Evolutionary conservation across 2,329 filamentous ascomycete species (phyloP).

Genomic region (Elsinoe necatrix): DNA sequence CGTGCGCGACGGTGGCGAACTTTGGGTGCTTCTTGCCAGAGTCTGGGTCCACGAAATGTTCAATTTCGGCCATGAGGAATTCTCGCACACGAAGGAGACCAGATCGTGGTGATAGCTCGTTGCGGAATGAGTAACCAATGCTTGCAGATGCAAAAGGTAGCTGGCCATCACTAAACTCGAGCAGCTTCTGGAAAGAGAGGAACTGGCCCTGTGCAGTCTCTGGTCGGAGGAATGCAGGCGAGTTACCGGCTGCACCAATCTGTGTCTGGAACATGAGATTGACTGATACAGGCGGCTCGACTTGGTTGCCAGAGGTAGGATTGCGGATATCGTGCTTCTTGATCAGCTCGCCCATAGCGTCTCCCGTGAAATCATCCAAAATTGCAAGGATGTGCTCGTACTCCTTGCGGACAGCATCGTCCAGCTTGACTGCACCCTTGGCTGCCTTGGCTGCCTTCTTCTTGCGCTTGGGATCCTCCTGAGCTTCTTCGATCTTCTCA

Average conservation of each 20-base stretch:
- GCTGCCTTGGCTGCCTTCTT: constrained; percentile 65
- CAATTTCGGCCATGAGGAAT: constrained; percentile 98
- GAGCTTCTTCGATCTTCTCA: constrained; percentile 63
- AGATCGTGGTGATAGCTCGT: constrained; percentile 89
- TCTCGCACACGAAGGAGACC: constrained; percentile 91
- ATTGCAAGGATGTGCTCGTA: constrained; percentile 86
- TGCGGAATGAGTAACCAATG: constrained; percentile 96
- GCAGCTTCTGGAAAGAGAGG: constrained; percentile 89
- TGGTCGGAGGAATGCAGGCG: constrained; percentile 76
- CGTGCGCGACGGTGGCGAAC: constrained; percentile 74
- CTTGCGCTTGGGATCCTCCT: constrained; percentile 77
- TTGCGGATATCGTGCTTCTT: constrained; percentile 86
- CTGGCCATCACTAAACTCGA: constrained; percentile 88
- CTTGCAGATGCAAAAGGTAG: constrained; percentile 98
- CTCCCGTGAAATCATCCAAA: constrained; percentile 90
- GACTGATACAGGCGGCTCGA: constrained; percentile 77
- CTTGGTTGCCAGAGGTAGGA: constrained; percentile 66
- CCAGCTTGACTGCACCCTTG: constrained; percentile 64
- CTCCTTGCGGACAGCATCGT: constrained; percentile 76
- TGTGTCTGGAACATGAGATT: constrained; percentile 98
- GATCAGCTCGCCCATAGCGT: constrained; percentile 79
- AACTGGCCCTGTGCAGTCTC: constrained; percentile 99
- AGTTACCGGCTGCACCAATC: constrained; percentile 85
- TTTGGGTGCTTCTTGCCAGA: constrained; percentile 89
- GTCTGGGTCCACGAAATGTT: constrained; percentile 93